These are phyloP conservation scores for Digitaria exilis DNA, from an alignment of 202 grass and related monocot genomes.

Conservation along the genomic window DNA sequence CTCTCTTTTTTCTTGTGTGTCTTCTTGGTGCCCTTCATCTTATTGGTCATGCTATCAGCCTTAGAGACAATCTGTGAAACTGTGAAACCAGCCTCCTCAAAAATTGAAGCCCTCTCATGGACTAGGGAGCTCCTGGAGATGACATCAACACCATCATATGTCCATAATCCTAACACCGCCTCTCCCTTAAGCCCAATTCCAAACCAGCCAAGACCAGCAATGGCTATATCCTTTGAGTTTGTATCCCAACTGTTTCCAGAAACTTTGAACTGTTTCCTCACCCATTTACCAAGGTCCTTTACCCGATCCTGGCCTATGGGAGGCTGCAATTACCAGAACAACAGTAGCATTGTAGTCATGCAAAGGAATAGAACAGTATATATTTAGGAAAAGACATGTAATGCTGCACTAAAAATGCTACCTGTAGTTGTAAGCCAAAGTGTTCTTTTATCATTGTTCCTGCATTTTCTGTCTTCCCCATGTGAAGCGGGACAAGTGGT, in stretches of 20 bases:
- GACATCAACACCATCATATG: conserved; percentile 80
- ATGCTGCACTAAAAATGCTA: conserved; percentile 29
- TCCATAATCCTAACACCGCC: conserved; percentile 70
- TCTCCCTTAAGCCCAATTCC: conserved; percentile 79
- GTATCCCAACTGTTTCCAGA: conserved; percentile 74
- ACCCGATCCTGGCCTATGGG: conserved; percentile 63
- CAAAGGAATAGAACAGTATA: neutral
- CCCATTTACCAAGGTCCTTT: conserved; percentile 81
- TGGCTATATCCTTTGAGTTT: conserved; percentile 76
- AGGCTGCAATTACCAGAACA: conserved; percentile 58
- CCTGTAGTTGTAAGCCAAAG: conserved; percentile 84
- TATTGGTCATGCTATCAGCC: conserved; percentile 71
- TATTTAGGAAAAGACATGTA: neutral
- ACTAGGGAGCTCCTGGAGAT: conserved; percentile 67
- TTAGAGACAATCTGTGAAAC: conserved; percentile 78
- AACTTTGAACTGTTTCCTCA: conserved; percentile 65
- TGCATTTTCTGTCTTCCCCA: conserved; percentile 82
- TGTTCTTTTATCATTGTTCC: conserved; percentile 56
- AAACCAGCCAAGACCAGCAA: conserved; percentile 87
- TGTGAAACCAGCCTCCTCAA: conserved; percentile 87
- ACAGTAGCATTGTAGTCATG: neutral
- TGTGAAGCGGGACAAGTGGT: conserved; percentile 84
- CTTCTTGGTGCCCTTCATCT: conserved; percentile 52
- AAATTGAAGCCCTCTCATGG: conserved; percentile 62
- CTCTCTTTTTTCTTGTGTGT: conserved; percentile 49